Evolutionary conservation across 768 basidiomycete species (phyloP), one percentile per base, ranked within the genome.

Genomic region (Pisolithus marmoratus): DNA sequence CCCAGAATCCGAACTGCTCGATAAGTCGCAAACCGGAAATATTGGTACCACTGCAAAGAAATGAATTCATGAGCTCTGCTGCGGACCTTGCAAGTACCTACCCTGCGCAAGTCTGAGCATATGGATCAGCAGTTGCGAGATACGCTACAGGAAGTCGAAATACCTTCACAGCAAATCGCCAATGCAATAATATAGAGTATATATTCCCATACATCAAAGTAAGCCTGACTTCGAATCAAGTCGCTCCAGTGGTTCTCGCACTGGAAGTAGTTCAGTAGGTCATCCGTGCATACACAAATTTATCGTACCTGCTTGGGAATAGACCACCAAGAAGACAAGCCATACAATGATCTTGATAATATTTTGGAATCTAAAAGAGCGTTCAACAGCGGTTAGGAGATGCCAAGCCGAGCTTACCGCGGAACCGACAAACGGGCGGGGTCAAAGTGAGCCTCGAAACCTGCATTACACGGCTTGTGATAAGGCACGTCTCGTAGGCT

Each of bases 1-100:
- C 81, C 91, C 90, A 92, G 64, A 91, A 92, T 15, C 80, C 80
- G 60, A 94, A 81, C n/a, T 2, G 89, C 84, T n/a, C 83, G 79
- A 77, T 83, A 88, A 14, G 89, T 84, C 31, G 85, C 85, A 57
- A 92, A 84, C 3, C 80, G 74, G 19, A 94, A 71, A 2, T 88
- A 77, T 62, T 84, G 82, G 61, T 75, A 83, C 50, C 89, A 74
- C 90, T 92, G 53, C 0, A 22, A 27, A 51, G 43, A 46, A 36
- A 40, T 47, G 55, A 55, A 24, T 49, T 22, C 23, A 22, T 20
- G 34, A 38, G 6, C 38, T 38, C 27, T 12, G 24, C 42, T 42
- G 37, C 15, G 26, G 45, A 5, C 4, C 45, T 17, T 12, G 38
- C 4, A 45, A 31, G 42, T 26, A 36, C 40, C 60, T 50, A 68